phyloP scores from a whole-genome alignment of 2,329 filamentous ascomycete species.

The Plenodomus tracheiphilus region DNA sequence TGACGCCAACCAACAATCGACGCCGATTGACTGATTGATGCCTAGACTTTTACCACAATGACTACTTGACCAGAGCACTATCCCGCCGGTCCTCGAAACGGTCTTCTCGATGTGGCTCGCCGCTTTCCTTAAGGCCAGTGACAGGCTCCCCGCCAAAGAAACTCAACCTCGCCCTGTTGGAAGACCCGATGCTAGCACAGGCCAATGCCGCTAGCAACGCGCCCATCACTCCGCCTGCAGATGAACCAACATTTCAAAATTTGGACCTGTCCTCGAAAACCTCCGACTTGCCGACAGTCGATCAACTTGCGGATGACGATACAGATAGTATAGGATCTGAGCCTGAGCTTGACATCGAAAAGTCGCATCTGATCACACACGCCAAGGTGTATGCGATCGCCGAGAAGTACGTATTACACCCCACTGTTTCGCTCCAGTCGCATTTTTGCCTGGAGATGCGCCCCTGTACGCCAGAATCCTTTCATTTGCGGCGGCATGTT shows the following conservation, averaged over 20 bases:
- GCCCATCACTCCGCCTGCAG: conserved; percentile 31
- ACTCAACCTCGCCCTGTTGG: conserved; percentile 37
- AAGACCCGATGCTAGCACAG: conserved; percentile 45
- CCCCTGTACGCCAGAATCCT: conserved; percentile 8
- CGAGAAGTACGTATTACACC: conserved; percentile 48
- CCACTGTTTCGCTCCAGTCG: conserved; percentile 12
- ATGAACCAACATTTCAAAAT: conserved; percentile 25
- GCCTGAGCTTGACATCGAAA: conserved; percentile 43
- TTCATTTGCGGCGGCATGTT: conserved; percentile 13
- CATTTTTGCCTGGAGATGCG: conserved; percentile 17
- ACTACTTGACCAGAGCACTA: conserved; percentile 40
- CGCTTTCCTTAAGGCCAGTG: conserved; percentile 19
- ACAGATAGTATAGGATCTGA: conserved; percentile 31
- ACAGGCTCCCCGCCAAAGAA: conserved; percentile 26
- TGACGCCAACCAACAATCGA: conserved; percentile 1
- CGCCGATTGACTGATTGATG: conserved; percentile 20
- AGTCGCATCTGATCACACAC: conserved; percentile 51
- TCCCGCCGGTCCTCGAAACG: conserved; percentile 37
- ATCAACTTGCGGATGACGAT: conserved; percentile 40
- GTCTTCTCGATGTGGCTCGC: conserved; percentile 26
- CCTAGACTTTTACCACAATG: conserved; percentile 47
- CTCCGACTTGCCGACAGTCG: conserved; percentile 36
- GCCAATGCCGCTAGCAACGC: conserved; percentile 28
- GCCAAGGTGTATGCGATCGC: conserved; percentile 55
- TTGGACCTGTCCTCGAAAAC: conserved; percentile 31